These are phyloP conservation scores for Blastobotrys illinoisensis DNA, from an alignment of 1,139 yeast species.

Conservation along the genomic window DNA sequence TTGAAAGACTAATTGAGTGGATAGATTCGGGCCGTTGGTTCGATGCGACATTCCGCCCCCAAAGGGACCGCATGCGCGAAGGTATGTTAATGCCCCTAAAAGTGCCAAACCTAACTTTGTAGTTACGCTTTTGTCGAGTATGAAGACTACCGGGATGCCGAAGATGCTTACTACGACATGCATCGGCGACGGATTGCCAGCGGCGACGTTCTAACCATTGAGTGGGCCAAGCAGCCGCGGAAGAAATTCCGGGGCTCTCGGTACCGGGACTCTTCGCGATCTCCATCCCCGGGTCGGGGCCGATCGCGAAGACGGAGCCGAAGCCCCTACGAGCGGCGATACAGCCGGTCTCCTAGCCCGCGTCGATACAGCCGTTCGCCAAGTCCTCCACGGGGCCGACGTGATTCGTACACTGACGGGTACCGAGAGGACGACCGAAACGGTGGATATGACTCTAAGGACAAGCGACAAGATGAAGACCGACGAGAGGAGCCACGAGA, in stretches of 20 bases:
- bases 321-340: neutral
- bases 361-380: neutral
- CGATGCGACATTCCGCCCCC: conserved; percentile 71
- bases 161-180: conserved; percentile 50
- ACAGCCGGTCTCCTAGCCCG: neutral
- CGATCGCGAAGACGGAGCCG: conserved; percentile 1
- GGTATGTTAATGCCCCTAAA: conserved; percentile 1
- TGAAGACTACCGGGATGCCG: conserved; percentile 54
- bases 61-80: conserved; percentile 52
- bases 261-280: neutral
- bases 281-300: neutral
- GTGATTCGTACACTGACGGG: neutral
- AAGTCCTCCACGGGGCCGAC: neutral
- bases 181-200: conserved; percentile 31
- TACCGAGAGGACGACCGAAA: neutral
- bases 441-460: neutral
- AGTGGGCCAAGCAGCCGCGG: conserved; percentile 20
- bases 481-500: neutral
- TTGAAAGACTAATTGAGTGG: conserved; percentile 1
- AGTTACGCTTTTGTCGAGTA: conserved; percentile 71
- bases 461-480: no score
- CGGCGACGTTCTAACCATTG: conserved; percentile 27
- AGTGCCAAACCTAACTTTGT: conserved; percentile 26
- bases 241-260: conserved; percentile 6
- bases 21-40: conserved; percentile 56